These are phyloP conservation scores for Auricularia sp. DNA, from an alignment of 768 basidiomycete genomes.

Conservation along the genomic window DNA sequence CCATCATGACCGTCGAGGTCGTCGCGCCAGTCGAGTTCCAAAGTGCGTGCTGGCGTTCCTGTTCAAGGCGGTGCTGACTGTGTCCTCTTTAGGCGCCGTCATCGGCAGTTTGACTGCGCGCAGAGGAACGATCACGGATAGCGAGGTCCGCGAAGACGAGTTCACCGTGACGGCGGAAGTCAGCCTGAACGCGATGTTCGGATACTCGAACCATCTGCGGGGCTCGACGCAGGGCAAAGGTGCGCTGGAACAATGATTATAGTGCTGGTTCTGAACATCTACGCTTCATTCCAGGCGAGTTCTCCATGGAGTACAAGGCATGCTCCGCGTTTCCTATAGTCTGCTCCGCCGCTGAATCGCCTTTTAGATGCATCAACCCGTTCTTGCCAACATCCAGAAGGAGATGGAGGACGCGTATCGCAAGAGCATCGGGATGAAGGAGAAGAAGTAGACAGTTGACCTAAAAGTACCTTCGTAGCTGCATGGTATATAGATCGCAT, in stretches of 20 bases:
- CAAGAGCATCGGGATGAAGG: conserved; percentile 51
- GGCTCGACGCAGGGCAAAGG: conserved; percentile 97
- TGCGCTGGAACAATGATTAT: conserved; percentile 24
- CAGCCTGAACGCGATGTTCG: conserved; percentile 96
- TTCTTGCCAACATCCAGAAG: conserved; percentile 75
- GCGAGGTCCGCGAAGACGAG: conserved; percentile 94
- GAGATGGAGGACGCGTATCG: conserved; percentile 82
- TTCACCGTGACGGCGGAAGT: conserved; percentile 89
- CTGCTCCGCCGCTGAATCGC: neutral
- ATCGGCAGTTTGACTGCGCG: conserved; percentile 91
- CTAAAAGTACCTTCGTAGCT: neutral
- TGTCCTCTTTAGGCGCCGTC: conserved; percentile 47
- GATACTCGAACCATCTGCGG: conserved; percentile 85
- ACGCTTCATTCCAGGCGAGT: conserved; percentile 24
- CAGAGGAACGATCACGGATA: conserved; percentile 88
- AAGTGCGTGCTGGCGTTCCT: conserved; percentile 32
- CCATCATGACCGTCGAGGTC: conserved; percentile 98
- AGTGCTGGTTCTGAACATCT: conserved; percentile 27
- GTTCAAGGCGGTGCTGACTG: conserved; percentile 1
- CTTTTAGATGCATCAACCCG: conserved; percentile 63
- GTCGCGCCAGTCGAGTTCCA: conserved; percentile 96
- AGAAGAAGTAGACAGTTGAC: conserved; percentile 48
- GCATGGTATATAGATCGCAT: neutral
- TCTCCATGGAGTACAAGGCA: conserved; percentile 52
- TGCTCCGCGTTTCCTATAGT: conserved; percentile 11